Base-by-base conservation (phyloP, 345 rosid species). In the Draba incana region DNA sequence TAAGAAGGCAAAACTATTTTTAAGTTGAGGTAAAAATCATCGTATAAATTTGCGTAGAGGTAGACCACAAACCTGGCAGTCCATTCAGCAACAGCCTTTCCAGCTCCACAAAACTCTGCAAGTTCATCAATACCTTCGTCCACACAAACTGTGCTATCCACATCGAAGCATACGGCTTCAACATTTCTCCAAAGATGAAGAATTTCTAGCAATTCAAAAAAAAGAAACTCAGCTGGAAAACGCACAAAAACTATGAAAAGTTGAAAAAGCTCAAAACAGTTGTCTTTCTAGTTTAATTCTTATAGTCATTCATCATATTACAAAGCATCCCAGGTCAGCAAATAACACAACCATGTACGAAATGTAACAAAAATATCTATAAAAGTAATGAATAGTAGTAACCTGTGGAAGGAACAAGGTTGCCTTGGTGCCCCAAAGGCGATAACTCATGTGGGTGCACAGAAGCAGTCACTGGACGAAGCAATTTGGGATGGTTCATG, bases 71-170 rank as follows among this genome's bases (percentile, higher is more conserved):
- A 93, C 97, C 96, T 93, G 42, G 90, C 94, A 60, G 97, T 88
- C 97, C 96, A 93, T 75, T 87, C 97, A 12, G 96, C 96, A 74
- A 90, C 97, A 70, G 97, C 97, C 66, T 86, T 84, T 71, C 97
- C 96, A 59, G 96, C 97, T 71, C 97, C 97, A 85, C 99, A 93
- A 69, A 88, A 93, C 50, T 93, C 99, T 0, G 99, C 99, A 72
- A 93, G 90, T 75, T 93, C 97, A 73, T 93, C 97, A 42, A 93
- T 90, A 43, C 98, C 98, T 84, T 93, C 98, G 72, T 93, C 97
- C 54, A 82, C 56, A 64, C 99, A 93, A 23, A 90, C 99, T 5
- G 99, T 93, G 82, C 99, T 90, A 83, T 93, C 99, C 76, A 93
- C 99, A 80, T 93, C 99, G 55, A 93, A 91, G 81, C 97, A 93